Percentiles rank a stretch among this genome's conserved stretches.
phyloP scores from a whole-genome alignment of 1,284 basidiomycete genomes.

The Prillingera fragicola region DNA sequence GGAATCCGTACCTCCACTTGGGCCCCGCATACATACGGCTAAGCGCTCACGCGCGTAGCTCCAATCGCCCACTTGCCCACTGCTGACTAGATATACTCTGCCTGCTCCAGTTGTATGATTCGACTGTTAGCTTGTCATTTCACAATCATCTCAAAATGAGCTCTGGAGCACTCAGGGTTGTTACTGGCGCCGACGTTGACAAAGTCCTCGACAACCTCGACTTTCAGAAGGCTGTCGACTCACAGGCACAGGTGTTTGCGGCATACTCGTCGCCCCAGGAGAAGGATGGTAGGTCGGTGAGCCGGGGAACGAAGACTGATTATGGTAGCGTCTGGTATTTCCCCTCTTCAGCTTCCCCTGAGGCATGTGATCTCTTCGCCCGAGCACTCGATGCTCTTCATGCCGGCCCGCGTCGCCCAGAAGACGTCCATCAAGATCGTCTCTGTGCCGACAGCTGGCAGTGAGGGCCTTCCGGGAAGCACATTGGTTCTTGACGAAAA shows the following conservation, averaged over 20 bases:
- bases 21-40: no score
- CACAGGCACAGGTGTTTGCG: slow-evolving; percentile 39
- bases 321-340: slow-evolving; percentile 4
- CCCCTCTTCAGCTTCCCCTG: slow-evolving; percentile 38
- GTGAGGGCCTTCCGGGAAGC: slow-evolving; percentile 63
- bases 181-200: slow-evolving; percentile 39
- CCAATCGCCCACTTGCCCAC: no score
- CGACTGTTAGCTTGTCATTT: no score
- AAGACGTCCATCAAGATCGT: slow-evolving; percentile 63
- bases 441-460: slow-evolving; percentile 56
- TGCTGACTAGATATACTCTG: no score
- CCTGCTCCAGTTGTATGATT: no score
- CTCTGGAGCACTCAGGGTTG: slow-evolving; percentile 28
- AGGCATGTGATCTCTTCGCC: slow-evolving; percentile 28
- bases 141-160: no score
- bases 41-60: no score
- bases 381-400: slow-evolving; percentile 41
- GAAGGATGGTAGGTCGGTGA: slow-evolving; percentile 7
- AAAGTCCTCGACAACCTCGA: slow-evolving; percentile 29
- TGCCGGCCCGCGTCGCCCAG: slow-evolving; percentile 40
- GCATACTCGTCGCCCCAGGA: slow-evolving; percentile 24
- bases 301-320: no score
- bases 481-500: slow-evolving; percentile 69
- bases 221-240: slow-evolving; percentile 28
- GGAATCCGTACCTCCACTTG: no score